phyloP scores from a whole-genome alignment of 768 basidiomycete genomes.

The Lactarius tabidus region DNA sequence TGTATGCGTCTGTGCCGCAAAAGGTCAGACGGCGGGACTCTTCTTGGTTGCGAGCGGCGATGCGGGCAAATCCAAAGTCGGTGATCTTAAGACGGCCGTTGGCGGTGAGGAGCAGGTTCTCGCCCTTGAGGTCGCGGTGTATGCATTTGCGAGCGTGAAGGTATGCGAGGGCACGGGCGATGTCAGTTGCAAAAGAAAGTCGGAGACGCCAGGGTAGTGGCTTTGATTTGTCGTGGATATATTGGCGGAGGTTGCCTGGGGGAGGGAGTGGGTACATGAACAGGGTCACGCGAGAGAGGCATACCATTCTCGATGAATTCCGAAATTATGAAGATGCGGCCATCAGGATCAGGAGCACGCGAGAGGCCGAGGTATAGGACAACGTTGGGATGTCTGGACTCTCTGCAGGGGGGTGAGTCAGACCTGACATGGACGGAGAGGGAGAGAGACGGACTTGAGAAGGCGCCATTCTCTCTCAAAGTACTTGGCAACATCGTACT shows the following conservation, averaged over 20 bases:
- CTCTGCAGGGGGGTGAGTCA: slow-evolving; percentile 37
- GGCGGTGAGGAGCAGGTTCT: slow-evolving; percentile 91
- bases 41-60: slow-evolving; percentile 87
- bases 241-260: slow-evolving; percentile 73
- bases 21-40: slow-evolving; percentile 84
- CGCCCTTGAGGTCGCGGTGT: slow-evolving; percentile 91
- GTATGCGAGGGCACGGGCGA: slow-evolving; percentile 92
- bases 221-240: slow-evolving; percentile 80
- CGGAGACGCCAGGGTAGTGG: slow-evolving; percentile 93
- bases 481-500: slow-evolving; percentile 95
- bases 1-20: slow-evolving; percentile 90
- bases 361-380: slow-evolving; percentile 91
- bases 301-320: slow-evolving; percentile 87
- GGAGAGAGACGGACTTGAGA: slow-evolving; percentile 60
- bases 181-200: slow-evolving; percentile 92
- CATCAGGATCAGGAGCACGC: slow-evolving; percentile 69
- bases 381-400: slow-evolving; percentile 88
- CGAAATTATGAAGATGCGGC: slow-evolving; percentile 90
- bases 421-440: slow-evolving; percentile 13
- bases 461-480: slow-evolving; percentile 98
- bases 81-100: slow-evolving; percentile 96
- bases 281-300: neutral
- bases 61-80: slow-evolving; percentile 97
- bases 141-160: slow-evolving; percentile 91
- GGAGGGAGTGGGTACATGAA: slow-evolving; percentile 10